phyloP scores from a whole-genome alignment of 257 asterid species.

The Solanum appendiculatum region DNA sequence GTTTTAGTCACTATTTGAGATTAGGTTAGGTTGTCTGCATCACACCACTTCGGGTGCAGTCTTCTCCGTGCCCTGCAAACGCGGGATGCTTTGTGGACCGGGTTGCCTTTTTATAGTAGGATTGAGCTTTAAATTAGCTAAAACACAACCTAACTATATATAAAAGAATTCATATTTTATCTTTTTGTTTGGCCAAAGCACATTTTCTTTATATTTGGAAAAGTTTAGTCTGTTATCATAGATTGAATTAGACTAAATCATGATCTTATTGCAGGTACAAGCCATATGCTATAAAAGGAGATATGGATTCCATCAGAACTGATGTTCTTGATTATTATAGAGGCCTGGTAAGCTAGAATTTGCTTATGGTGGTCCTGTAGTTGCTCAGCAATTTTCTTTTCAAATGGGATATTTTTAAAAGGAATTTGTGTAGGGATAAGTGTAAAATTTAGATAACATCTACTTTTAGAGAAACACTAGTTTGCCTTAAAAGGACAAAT shows the following conservation, averaged over 20 bases:
- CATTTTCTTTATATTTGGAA: background rate
- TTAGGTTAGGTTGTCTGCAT: background rate
- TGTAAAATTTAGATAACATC: background rate
- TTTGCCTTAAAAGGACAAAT: background rate
- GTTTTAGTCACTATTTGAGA: background rate
- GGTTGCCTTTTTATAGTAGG: background rate
- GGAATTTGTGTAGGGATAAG: background rate
- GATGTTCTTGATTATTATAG: slow-evolving; percentile 66
- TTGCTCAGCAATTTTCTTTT: background rate
- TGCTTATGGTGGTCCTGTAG: background rate
- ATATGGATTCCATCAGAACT: slow-evolving; percentile 79
- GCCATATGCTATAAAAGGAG: slow-evolving; percentile 85
- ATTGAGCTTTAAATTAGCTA: background rate
- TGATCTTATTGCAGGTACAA: slow-evolving; percentile 46
- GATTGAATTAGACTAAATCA: background rate
- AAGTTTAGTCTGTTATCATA: background rate
- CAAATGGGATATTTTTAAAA: background rate
- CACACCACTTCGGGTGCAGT: background rate
- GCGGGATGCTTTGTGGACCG: background rate
- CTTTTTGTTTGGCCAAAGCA: background rate
- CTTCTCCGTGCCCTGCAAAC: background rate
- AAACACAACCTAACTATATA: background rate
- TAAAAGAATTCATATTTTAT: background rate
- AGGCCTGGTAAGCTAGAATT: slow-evolving; percentile 28
- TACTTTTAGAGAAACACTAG: background rate